Percentiles rank a stretch among this genome's conserved stretches.
Evolutionary conservation across 257 asterid genomes (phyloP).

Genomic region (Ocimum tenuiflorum): DNA sequence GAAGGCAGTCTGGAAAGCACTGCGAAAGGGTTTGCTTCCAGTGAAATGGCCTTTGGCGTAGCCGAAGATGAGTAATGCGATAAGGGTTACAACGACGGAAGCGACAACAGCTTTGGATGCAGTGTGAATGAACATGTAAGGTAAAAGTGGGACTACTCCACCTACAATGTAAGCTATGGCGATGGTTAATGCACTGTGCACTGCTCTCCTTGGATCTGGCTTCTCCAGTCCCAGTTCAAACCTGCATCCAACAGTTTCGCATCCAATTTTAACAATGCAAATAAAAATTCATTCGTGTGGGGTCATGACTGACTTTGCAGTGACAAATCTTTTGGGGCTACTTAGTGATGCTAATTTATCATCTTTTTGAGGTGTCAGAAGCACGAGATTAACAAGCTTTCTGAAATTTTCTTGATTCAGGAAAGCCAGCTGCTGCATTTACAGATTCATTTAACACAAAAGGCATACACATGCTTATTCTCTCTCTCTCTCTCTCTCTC

Average conservation of each 20-base stretch:
- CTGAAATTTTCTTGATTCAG: not conserved
- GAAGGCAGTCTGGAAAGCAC: conserved; percentile 70
- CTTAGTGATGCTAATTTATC: not conserved
- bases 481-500: not conserved
- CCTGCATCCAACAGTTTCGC: conserved; percentile 36
- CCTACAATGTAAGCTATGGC: conserved; percentile 73
- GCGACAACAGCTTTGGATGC: conserved; percentile 63
- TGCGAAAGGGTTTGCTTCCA: conserved; percentile 55
- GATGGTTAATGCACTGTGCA: conserved; percentile 78
- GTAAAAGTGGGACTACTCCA: conserved; percentile 76
- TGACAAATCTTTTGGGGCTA: not conserved
- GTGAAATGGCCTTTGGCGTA: conserved; percentile 81
- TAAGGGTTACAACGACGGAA: conserved; percentile 50
- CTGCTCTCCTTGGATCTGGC: conserved; percentile 84
- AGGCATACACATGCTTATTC: not conserved
- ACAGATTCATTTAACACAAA: not conserved
- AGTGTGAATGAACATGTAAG: conserved; percentile 59
- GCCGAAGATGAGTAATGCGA: conserved; percentile 73
- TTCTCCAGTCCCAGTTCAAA: conserved; percentile 94
- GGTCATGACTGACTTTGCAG: no score
- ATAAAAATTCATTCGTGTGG: no score
- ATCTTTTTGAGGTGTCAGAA: not conserved
- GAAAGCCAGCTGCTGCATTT: not conserved
- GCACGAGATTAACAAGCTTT: conserved; percentile 9
- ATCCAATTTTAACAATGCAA: no score